These are phyloP conservation scores for Trichosporon coremiiforme DNA, from an alignment of 1,284 basidiomycete species.

Conservation along the genomic window DNA sequence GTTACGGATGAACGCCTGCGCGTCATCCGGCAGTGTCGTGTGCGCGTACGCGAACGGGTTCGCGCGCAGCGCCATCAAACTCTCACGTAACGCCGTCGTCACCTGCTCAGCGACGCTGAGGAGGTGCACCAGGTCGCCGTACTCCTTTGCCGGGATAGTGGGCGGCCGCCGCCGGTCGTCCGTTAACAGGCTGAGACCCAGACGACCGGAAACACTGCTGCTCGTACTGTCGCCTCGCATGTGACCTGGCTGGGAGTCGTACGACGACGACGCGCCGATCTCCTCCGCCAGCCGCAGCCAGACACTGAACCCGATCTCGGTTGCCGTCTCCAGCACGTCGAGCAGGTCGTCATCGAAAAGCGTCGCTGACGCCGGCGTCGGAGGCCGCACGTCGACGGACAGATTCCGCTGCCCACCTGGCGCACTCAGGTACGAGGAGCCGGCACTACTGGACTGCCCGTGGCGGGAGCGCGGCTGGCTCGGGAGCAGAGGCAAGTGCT, in stretches of 20 bases:
- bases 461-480: constrained; percentile 32
- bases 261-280: constrained; percentile 44
- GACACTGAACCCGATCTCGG: constrained; percentile 57
- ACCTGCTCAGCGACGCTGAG: constrained; percentile 50
- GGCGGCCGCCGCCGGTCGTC: constrained; percentile 34
- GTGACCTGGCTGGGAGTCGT: constrained; percentile 18
- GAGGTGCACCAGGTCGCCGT: constrained; percentile 48
- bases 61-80: constrained; percentile 50
- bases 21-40: constrained; percentile 44
- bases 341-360: constrained; percentile 58
- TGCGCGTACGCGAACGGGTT: constrained; percentile 39
- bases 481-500: not conserved
- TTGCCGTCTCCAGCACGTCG: constrained; percentile 58
- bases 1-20: constrained; percentile 53
- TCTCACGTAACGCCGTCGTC: constrained; percentile 45
- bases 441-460: constrained; percentile 43
- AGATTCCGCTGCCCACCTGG: constrained; percentile 37
- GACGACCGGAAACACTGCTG: constrained; percentile 15
- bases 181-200: constrained; percentile 23
- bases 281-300: constrained; percentile 59
- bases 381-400: constrained; percentile 51
- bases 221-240: constrained; percentile 28
- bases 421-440: constrained; percentile 33
- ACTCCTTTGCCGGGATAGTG: constrained; percentile 42
- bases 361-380: constrained; percentile 52